Evolutionary conservation across 2,329 filamentous ascomycete species (phyloP), one percentile per base, ranked within the genome.

Genomic region (Alternaria alternata): DNA sequence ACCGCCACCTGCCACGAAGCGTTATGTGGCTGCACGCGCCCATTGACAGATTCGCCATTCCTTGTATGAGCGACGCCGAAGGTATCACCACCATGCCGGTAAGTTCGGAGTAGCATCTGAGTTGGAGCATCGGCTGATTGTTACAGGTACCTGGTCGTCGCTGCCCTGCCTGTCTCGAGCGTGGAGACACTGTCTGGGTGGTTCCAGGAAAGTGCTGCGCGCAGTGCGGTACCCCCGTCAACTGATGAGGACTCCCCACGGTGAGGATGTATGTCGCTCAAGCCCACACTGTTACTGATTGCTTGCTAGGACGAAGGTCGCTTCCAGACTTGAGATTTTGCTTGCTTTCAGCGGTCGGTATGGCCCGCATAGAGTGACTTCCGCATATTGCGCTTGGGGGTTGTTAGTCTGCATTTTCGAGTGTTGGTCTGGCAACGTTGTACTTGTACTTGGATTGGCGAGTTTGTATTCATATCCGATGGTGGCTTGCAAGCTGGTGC

Each of bases 181-280:
- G 76, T 43, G 77, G 77, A n/a, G 70, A 78, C 44, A 78, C 75
- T 2, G 75, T 80, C 3, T 80, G 78, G 78, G 78, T 80, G 20
- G 76, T 79, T 51, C 77, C 76, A 5, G 78, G 78, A 26, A 79
- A 79, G 58, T 75, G 74, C 64, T 80, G 78, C 61, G 75, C 76
- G 7, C 67, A 75, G 44, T 80, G 78, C 52, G 77, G 77, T 44
- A 78, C 77, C 51, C 75, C 76, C n/a, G 78, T 80, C 34, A 79
- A 78, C 57, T 79, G 68, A 54, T 22, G 8, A 14, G 46, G 18
- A 16, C 16, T 41, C 57, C 22, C 62, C 65, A 60, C 48, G 61
- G 48, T 54, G 34, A 28, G 11, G 7, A 20, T 5, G 8, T 6
- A 20, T 24, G 6, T 22, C 11, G n/a, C 5, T 14, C 36, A 12